Evolutionary conservation across 2,329 filamentous ascomycete genomes (phyloP).

Genomic region (Chrysoporthe cubensis): DNA sequence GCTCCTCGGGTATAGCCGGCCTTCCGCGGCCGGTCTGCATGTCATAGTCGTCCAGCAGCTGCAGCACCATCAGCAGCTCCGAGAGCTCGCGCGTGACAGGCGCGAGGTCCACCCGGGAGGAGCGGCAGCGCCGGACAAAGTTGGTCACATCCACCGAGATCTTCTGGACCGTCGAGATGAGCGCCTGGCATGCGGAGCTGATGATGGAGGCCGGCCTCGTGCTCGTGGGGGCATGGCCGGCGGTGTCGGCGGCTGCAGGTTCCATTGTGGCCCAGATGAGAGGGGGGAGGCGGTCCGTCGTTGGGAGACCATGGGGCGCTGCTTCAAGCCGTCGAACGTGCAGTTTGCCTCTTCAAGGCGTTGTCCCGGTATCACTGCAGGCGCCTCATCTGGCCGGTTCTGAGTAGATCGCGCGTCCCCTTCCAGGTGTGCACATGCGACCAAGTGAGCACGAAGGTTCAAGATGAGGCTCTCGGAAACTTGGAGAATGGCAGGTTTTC

Average conservation of each 20-base stretch:
- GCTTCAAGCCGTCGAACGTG: not conserved
- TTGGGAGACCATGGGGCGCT: constrained; percentile 8
- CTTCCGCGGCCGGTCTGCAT: constrained; percentile 13
- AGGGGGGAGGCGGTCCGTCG: not conserved
- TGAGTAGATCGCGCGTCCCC: not conserved
- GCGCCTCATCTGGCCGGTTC: not conserved
- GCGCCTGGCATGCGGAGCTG: constrained; percentile 29
- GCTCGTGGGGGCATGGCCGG: not conserved
- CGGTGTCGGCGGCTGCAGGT: not conserved
- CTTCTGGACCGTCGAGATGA: constrained; percentile 28
- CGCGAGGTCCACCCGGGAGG: constrained; percentile 31
- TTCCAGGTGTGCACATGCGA: not conserved
- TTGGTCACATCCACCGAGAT: constrained; percentile 30
- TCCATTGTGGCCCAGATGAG: constrained; percentile 15
- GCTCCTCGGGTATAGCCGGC: constrained; percentile 25
- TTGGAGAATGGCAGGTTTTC: too few species aligned
- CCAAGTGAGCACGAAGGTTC: not conserved
- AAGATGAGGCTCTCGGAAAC: not conserved
- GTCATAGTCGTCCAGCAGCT: constrained; percentile 32
- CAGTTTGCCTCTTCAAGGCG: not conserved
- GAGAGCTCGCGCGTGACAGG: constrained; percentile 32
- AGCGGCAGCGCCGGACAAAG: constrained; percentile 33
- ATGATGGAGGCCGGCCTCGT: constrained; percentile 23
- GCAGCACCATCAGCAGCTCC: constrained; percentile 31
- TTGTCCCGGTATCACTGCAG: not conserved